phyloP scores from a whole-genome alignment of 176 grass and related monocot species.

The Triticum timopheevii region DNA sequence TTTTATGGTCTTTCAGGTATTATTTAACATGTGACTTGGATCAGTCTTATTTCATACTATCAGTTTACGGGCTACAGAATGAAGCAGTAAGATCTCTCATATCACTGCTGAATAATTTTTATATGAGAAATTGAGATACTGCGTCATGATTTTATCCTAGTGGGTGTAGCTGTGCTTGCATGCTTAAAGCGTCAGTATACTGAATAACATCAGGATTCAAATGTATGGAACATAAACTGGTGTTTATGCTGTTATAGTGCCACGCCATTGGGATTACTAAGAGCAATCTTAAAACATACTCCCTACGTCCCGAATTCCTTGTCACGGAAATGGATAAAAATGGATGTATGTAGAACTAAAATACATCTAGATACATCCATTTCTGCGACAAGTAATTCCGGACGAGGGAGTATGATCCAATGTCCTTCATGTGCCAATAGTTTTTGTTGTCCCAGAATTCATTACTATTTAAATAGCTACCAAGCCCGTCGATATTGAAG shows the following conservation, averaged over 20 bases:
- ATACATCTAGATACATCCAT: too few relatives aligned
- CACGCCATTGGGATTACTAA: background rate
- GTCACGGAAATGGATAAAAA: too few relatives aligned
- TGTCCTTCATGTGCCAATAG: background rate
- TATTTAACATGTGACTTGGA: constrained; percentile 65
- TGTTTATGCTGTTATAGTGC: background rate
- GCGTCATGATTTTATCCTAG: background rate
- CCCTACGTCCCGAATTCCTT: too few relatives aligned
- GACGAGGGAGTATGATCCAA: background rate
- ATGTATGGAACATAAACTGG: background rate
- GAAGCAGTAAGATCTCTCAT: constrained; percentile 66
- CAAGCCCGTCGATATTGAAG: background rate
- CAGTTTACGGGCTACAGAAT: constrained; percentile 57
- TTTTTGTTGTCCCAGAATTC: background rate
- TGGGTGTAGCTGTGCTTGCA: background rate
- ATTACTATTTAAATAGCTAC: background rate
- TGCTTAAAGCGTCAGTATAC: background rate
- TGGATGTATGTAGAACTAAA: too few relatives aligned
- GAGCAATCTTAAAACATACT: background rate
- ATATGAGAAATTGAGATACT: constrained; percentile 17
- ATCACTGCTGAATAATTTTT: background rate
- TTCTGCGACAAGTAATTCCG: too few relatives aligned
- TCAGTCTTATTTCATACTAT: constrained; percentile 61
- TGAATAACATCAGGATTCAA: background rate
- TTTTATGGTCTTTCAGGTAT: constrained; percentile 50